These are phyloP conservation scores for Globisporangium rhizosaccharum DNA, from an alignment of 352 stramenopile species.

Conservation along the genomic window DNA sequence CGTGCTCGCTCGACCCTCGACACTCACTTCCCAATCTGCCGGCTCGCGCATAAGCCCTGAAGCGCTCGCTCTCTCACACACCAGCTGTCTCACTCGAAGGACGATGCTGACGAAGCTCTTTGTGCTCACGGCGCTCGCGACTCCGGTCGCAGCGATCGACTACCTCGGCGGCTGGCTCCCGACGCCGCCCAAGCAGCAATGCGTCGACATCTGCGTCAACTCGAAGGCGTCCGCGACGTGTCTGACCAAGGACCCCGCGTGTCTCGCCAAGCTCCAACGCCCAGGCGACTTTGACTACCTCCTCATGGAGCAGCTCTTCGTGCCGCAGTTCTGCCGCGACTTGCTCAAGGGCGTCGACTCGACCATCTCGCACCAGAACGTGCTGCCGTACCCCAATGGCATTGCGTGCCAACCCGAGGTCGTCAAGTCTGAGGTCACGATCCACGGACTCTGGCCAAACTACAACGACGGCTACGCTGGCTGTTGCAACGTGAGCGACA, in stretches of 20 bases:
- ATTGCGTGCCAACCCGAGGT: constrained; percentile 37
- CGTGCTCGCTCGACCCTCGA: too few relatives aligned
- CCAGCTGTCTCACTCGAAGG: too few relatives aligned
- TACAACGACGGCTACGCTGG: constrained; percentile 68
- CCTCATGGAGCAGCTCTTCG: constrained; percentile 71
- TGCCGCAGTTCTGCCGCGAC: constrained; percentile 81
- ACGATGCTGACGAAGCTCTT: constrained; percentile 1
- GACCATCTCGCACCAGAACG: constrained; percentile 78
- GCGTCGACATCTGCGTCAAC: constrained; percentile 70
- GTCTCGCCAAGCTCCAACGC: constrained; percentile 55
- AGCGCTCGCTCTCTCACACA: too few relatives aligned
- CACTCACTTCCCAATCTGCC: too few relatives aligned
- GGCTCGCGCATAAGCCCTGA: too few relatives aligned
- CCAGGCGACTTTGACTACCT: constrained; percentile 77
- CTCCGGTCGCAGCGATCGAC: constrained; percentile 25
- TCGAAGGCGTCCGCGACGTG: constrained; percentile 54
- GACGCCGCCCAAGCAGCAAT: constrained; percentile 43
- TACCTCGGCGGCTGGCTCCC: constrained; percentile 60
- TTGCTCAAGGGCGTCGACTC: constrained; percentile 61
- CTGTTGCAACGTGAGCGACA: constrained; percentile 59
- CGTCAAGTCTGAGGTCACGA: constrained; percentile 54
- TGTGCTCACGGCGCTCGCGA: constrained; percentile 8
- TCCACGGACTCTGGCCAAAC: constrained; percentile 76
- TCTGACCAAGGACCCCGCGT: constrained; percentile 42
- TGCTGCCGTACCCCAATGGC: constrained; percentile 54